Percentiles rank a stretch among this genome's conserved stretches.
Evolutionary conservation across 2,329 filamentous ascomycete genomes (phyloP).

Genomic region (Phyllosticta citrichinensis): DNA sequence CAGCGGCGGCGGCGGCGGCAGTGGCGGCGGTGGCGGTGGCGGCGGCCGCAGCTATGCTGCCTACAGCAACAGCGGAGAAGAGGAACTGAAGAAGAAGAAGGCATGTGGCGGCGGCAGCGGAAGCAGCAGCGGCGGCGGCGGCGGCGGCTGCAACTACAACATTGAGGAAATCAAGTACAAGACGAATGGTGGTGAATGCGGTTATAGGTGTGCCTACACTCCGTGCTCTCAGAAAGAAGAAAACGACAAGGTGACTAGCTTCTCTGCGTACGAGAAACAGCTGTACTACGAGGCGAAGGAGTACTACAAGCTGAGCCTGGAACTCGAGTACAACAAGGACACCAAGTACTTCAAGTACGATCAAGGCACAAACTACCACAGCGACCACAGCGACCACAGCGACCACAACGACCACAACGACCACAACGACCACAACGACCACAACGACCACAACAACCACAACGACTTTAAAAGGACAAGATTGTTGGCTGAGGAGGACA

Average conservation of each 20-base stretch:
- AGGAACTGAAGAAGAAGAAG: constrained; percentile 19
- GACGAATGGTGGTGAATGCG: background rate
- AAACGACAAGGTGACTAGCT: constrained; percentile 15
- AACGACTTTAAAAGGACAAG: too few species aligned
- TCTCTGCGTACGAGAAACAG: constrained; percentile 4
- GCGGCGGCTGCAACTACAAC: background rate
- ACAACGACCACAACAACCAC: too few species aligned
- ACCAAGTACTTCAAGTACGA: background rate
- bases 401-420: background rate
- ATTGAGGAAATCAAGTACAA: background rate
- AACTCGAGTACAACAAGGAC: background rate
- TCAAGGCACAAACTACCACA: background rate
- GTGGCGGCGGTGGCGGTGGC: background rate
- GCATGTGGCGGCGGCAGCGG: background rate
- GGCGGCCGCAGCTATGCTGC: background rate
- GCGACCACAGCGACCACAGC: background rate
- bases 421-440: background rate
- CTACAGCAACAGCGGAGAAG: too few species aligned
- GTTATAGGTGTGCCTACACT: background rate
- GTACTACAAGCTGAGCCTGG: background rate
- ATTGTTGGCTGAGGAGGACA: background rate
- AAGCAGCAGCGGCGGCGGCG: background rate
- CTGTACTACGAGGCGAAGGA: background rate
- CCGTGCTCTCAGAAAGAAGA: constrained; percentile 12
- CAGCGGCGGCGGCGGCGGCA: background rate